phyloP scores from a whole-genome alignment of 2,329 filamentous ascomycete genomes.

The Phaeosphaeria sp. region DNA sequence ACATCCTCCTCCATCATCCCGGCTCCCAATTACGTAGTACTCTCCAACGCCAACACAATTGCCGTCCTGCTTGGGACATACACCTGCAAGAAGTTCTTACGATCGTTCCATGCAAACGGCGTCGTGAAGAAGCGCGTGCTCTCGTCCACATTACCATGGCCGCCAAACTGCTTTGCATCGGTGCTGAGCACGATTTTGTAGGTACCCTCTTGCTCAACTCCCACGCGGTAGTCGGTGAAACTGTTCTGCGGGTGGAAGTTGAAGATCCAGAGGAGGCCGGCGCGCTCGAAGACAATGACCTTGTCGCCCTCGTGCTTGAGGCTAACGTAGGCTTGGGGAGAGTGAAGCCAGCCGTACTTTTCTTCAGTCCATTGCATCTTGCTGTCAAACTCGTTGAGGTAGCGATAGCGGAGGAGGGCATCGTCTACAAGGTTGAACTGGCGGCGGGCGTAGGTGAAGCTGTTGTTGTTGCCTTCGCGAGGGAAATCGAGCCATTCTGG shows the following conservation, averaged over 20 bases:
- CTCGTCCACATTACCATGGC: constrained; percentile 77
- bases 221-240: constrained; percentile 91
- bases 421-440: constrained; percentile 95
- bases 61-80: constrained; percentile 87
- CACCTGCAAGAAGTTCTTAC: constrained; percentile 89
- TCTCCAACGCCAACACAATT: constrained; percentile 62
- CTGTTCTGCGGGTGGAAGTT: constrained; percentile 89
- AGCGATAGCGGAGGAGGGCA: constrained; percentile 81
- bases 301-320: constrained; percentile 95
- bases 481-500: constrained; percentile 99
- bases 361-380: constrained; percentile 88
- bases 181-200: constrained; percentile 87
- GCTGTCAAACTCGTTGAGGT: constrained; percentile 91
- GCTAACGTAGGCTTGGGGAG: constrained; percentile 86
- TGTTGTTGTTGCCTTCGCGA: constrained; percentile 88
- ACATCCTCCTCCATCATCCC: not conserved
- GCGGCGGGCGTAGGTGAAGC: constrained; percentile 91
- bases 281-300: constrained; percentile 93
- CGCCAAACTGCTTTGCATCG: constrained; percentile 79
- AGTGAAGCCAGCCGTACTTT: constrained; percentile 89
- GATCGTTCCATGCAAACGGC: constrained; percentile 84
- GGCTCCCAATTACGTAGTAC: constrained; percentile 23
- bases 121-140: constrained; percentile 92
- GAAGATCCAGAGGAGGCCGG: constrained; percentile 89
- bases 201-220: constrained; percentile 81